phyloP scores from a whole-genome alignment of 768 basidiomycete genomes.

The Lyophyllum semitale region DNA sequence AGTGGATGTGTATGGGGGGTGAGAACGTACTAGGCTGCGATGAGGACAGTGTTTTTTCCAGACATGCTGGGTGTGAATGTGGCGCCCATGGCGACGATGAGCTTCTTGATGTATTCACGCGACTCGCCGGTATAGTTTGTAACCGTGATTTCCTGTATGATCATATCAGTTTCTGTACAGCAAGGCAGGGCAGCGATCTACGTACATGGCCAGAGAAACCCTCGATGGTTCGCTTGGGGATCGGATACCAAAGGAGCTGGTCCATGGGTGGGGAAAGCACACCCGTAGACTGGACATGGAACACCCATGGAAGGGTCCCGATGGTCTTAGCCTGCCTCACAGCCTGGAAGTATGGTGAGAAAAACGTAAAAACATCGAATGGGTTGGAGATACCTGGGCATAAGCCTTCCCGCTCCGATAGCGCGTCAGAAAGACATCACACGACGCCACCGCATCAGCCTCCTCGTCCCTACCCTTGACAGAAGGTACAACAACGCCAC shows the following conservation, averaged over 20 bases:
- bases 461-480: conserved; percentile 20
- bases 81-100: conserved; percentile 78
- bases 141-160: conserved; percentile 69
- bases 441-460: conserved; percentile 42
- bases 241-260: conserved; percentile 84
- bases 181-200: not conserved
- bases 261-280: conserved; percentile 64
- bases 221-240: conserved; percentile 60
- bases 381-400: conserved; percentile 53
- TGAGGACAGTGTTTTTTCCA: conserved; percentile 72
- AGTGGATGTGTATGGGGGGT: not conserved
- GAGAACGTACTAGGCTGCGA: conserved; percentile 76
- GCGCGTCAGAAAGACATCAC: conserved; percentile 76
- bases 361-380: not conserved
- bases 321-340: conserved; percentile 58
- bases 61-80: conserved; percentile 84
- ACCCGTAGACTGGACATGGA: conserved; percentile 71
- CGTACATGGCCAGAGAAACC: conserved; percentile 66
- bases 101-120: conserved; percentile 84
- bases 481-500: conserved; percentile 47
- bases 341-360: conserved; percentile 47
- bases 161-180: conserved; percentile 1
- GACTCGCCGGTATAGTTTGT: conserved; percentile 89
- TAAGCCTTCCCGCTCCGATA: conserved; percentile 72
- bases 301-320: conserved; percentile 83